These are phyloP conservation scores for Globisporangium barbulae DNA, from an alignment of 352 stramenopile genomes.

Conservation along the genomic window DNA sequence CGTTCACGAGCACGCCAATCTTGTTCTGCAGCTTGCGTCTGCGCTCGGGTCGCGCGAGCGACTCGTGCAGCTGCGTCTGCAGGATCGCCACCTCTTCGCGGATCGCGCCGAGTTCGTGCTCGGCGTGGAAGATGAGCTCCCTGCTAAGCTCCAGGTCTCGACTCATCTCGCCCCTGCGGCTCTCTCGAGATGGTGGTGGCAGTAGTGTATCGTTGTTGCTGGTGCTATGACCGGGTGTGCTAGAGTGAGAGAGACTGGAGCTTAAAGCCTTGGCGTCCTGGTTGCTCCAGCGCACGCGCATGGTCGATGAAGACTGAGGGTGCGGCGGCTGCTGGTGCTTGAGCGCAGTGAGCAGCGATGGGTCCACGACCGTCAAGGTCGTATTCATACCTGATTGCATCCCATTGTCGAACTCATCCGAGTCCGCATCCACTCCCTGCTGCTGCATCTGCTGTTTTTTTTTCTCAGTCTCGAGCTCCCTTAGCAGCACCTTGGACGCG, in stretches of 20 bases:
- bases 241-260: background rate
- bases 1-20: conserved; percentile 45
- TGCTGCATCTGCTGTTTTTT: conserved; percentile 6
- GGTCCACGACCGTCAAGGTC: background rate
- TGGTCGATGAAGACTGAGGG: background rate
- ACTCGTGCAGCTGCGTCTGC: conserved; percentile 36
- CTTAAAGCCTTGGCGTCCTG: conserved; percentile 18
- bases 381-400: background rate
- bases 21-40: conserved; percentile 47
- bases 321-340: conserved; percentile 13
- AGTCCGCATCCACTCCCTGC: background rate
- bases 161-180: conserved; percentile 24
- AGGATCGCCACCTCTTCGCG: conserved; percentile 50
- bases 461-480: conserved; percentile 32
- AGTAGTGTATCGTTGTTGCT: background rate
- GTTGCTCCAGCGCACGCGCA: conserved; percentile 44
- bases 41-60: conserved; percentile 30
- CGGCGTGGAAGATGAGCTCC: conserved; percentile 61
- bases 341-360: conserved; percentile 10
- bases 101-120: conserved; percentile 59
- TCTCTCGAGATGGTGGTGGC: background rate
- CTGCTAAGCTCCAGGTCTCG: conserved; percentile 48
- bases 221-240: background rate
- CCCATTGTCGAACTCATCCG: background rate
- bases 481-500: conserved; percentile 42